These are phyloP conservation scores for Coemansia sp. DNA, from an alignment of 192 early-diverging fungal species.

Conservation along the genomic window DNA sequence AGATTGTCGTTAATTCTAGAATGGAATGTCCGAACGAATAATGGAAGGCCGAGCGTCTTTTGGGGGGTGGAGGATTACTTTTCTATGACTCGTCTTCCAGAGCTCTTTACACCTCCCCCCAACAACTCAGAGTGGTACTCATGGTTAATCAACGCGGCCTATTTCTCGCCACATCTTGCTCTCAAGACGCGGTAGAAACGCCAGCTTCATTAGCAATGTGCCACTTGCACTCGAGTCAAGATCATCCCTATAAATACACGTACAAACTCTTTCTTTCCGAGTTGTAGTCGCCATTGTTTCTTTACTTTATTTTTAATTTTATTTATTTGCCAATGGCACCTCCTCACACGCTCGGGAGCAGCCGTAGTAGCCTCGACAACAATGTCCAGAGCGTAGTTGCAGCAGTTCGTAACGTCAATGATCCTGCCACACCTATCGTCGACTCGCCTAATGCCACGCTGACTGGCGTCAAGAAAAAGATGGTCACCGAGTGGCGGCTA, in stretches of 20 bases:
- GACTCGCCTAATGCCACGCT: slow-evolving; percentile 28
- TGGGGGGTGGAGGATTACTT: background rate
- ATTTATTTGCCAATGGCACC: background rate
- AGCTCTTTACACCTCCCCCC: background rate
- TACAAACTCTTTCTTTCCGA: background rate
- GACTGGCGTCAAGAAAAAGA: slow-evolving; percentile 48
- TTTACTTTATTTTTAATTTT: background rate
- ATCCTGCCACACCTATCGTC: background rate
- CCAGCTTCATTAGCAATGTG: background rate
- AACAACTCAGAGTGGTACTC: background rate
- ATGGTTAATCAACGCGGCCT: background rate
- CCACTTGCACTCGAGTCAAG: background rate
- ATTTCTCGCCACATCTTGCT: background rate
- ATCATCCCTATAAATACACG: background rate
- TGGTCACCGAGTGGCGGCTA: slow-evolving; percentile 36
- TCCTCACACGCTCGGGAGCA: slow-evolving; percentile 4
- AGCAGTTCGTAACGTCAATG: background rate
- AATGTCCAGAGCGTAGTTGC: background rate
- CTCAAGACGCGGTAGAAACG: background rate
- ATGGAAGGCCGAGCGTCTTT: background rate
- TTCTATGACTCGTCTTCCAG: background rate
- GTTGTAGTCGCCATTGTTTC: background rate
- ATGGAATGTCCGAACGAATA: background rate
- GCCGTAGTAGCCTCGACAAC: slow-evolving; percentile 2
- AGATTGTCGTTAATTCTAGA: background rate